Base-by-base conservation (phyloP, 176 grass and related monocot species). In the Oryza officinalis region DNA sequence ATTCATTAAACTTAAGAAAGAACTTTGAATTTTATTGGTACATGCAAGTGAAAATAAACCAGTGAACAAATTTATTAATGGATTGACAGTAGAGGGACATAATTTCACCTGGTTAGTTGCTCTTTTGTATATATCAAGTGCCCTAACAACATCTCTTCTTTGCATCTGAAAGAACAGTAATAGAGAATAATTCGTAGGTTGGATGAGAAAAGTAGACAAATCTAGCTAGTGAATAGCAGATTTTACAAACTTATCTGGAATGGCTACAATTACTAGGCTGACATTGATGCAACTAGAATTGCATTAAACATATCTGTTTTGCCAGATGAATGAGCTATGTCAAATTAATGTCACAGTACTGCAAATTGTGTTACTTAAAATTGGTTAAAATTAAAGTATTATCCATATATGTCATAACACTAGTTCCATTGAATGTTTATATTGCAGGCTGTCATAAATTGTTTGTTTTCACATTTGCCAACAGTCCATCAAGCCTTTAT, bases 141-240 rank as follows among this genome's bases (percentile, higher is more conserved):
- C 97, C 84, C 91, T 90, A 74, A 99, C 15, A 67, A 93, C 97
- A 76, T 96, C 93, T 80, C 85, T 95, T 32, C 97, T 87, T 89
- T 94, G 91, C 97, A 99, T 96, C 67, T 99, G 93, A 85, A 99
- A 99, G 86, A 99, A 99, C 97, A 96, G 89, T 27, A 8, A 79
- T 76, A 86, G 79, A 26, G 40, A 69, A 84, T 84, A 85, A 43
- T 43, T 23, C 54, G 41, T 92, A 82, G 73, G 14, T 47, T 83
- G 72, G 65, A 75, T 65, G 40, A 67, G 26, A 60, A 79, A 77
- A 77, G 33, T 81, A 76, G 67, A 69, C 17, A 22, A 86, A 89
- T 0, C 79, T 75, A 72, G 74, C 27, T 77, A 49, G 41, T 10
- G 9, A 80, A 74, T 49, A 49, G 25, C 8, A 67, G 11, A 32